Evolutionary conservation across 1,284 basidiomycete species (phyloP).

Genomic region (Cutaneotrichosporon cavernicola): DNA sequence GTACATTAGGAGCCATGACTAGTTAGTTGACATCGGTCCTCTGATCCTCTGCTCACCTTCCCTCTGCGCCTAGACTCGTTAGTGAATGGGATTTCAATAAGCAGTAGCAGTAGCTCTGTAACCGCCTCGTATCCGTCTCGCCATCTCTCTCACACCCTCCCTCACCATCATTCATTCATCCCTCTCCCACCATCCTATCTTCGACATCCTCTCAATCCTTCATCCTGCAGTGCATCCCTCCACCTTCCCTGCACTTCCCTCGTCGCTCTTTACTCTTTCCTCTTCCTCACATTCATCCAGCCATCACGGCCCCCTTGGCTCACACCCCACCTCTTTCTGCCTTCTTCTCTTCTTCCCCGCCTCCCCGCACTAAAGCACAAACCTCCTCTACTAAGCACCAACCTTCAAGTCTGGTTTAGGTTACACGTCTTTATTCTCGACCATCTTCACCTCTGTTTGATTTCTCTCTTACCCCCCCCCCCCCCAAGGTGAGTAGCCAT

Average conservation of each 20-base stretch:
- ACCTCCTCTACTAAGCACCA: background rate
- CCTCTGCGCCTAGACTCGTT: too few species aligned
- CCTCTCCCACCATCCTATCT: background rate
- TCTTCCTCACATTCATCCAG: background rate
- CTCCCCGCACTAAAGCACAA: background rate
- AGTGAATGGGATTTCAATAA: too few species aligned
- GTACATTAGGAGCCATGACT: too few species aligned
- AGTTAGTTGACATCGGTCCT: too few species aligned
- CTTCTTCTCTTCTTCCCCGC: background rate
- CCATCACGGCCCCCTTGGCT: background rate
- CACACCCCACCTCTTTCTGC: background rate
- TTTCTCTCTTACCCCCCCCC: background rate
- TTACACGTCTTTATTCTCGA: background rate
- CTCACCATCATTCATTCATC: background rate
- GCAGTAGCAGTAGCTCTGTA: too few species aligned
- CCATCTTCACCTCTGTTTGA: background rate
- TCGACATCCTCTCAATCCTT: background rate
- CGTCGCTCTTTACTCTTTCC: conserved; percentile 6
- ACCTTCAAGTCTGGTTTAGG: background rate
- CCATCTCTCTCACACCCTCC: background rate
- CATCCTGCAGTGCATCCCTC: background rate
- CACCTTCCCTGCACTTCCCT: background rate
- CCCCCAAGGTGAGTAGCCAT: background rate
- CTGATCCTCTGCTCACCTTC: too few species aligned
- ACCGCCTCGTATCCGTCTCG: background rate